Conservation (phyloP, 164 flowering plant genomes). For the Tinospora cordifolia region DNA sequence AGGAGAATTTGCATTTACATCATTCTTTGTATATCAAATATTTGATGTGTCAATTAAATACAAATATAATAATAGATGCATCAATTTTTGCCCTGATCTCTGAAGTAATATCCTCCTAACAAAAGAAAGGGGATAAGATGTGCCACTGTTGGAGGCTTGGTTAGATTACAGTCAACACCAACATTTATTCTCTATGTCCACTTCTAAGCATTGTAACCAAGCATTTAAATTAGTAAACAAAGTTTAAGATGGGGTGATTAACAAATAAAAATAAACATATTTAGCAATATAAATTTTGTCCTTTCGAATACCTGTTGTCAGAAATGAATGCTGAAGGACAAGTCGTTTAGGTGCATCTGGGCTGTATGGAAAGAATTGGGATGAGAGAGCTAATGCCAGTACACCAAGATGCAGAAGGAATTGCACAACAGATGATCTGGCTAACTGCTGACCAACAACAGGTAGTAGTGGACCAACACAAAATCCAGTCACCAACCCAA, state of each 20-base stretch:
- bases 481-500: constrained; percentile 76
- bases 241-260: no score
- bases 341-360: constrained; percentile 82
- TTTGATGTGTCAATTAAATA: no score
- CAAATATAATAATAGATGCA: neutral
- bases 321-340: constrained; percentile 72
- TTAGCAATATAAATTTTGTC: neutral
- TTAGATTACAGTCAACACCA: no score
- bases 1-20: neutral
- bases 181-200: no score
- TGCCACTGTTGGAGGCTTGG: no score
- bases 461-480: constrained; percentile 85
- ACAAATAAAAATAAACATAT: neutral
- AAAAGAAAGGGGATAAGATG: no score
- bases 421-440: constrained; percentile 55
- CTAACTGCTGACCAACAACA: constrained; percentile 62
- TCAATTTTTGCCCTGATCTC: neutral
- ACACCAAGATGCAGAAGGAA: constrained; percentile 61
- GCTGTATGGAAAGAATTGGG: constrained; percentile 89
- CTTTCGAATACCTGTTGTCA: constrained; percentile 49
- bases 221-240: no score
- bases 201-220: no score
- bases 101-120: no score
- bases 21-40: neutral
- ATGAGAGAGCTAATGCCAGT: constrained; percentile 74